Evolutionary conservation across 495 filamentous ascomycete genomes (phyloP).

Genomic region (Durotheca rogersii): DNA sequence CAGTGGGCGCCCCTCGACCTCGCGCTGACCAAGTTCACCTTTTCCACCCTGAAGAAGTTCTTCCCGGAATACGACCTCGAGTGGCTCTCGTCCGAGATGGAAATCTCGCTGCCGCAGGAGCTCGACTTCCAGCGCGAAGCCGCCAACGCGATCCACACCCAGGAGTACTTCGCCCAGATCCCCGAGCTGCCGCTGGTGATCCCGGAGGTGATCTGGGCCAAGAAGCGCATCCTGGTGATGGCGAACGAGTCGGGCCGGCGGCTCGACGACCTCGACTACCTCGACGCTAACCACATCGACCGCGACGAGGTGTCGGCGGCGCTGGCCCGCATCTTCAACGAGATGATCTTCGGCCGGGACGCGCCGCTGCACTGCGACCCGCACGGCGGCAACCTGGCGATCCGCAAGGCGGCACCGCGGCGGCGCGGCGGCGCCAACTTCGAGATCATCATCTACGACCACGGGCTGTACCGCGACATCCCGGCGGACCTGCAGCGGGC

Average conservation of each 20-base stretch:
- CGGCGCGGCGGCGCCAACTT: constrained; percentile 67
- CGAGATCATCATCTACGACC: constrained; percentile 97
- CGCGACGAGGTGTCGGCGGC: constrained; percentile 96
- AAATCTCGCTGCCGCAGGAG: constrained; percentile 84
- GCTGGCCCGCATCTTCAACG: constrained; percentile 92
- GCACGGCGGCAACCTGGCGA: constrained; percentile 95
- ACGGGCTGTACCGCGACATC: constrained; percentile 95
- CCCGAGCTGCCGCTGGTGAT: constrained; percentile 77
- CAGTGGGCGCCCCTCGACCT: constrained; percentile 93
- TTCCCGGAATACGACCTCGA: constrained; percentile 97
- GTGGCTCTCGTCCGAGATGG: constrained; percentile 94
- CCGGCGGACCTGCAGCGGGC: constrained; percentile 71
- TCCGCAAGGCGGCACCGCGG: constrained; percentile 66
- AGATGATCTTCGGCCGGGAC: constrained; percentile 95
- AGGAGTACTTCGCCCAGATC: constrained; percentile 71
- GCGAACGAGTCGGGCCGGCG: constrained; percentile 85
- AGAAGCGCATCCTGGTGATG: constrained; percentile 91
- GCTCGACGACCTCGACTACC: constrained; percentile 82
- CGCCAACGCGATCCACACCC: constrained; percentile 74
- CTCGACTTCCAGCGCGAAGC: constrained; percentile 88
- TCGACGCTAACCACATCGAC: constrained; percentile 84
- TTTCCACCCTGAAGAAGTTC: constrained; percentile 83
- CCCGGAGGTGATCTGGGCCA: constrained; percentile 87
- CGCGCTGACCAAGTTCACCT: constrained; percentile 82
- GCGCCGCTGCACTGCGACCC: constrained; percentile 96